Evolutionary conservation across 306 rosid genomes (phyloP).

Genomic region (Vigna hirtella): DNA sequence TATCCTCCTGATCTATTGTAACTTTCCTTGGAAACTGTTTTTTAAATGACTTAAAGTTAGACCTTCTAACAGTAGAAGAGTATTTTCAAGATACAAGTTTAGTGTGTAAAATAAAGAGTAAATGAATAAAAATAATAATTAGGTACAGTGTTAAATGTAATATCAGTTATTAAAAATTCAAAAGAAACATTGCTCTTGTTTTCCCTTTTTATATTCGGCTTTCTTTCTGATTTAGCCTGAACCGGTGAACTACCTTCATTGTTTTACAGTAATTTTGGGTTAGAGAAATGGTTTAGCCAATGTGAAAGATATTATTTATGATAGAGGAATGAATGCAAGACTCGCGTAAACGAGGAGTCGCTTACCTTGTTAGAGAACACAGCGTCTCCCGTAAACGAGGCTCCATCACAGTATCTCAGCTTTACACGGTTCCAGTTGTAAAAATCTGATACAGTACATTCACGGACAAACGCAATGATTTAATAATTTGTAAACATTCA

Average conservation of each 20-base stretch:
- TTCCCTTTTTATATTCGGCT: background rate
- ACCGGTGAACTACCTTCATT: background rate
- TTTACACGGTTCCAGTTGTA: slow-evolving; percentile 99
- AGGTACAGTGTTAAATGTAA: background rate
- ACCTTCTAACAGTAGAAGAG: background rate
- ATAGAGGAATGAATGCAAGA: background rate
- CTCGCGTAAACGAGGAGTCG: background rate
- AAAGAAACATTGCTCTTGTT: background rate
- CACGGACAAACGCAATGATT: slow-evolving; percentile 22
- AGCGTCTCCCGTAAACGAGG: slow-evolving; percentile 84
- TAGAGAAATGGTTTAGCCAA: background rate
- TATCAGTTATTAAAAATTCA: background rate
- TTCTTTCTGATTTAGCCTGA: background rate
- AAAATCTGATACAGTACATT: slow-evolving; percentile 69
- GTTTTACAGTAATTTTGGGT: background rate
- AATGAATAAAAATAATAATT: background rate
- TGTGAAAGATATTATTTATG: background rate
- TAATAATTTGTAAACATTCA: background rate
- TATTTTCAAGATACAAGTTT: background rate
- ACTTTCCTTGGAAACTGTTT: background rate
- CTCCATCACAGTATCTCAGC: slow-evolving; percentile 96
- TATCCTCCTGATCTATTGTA: background rate
- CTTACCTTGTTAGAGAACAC: slow-evolving; percentile 72
- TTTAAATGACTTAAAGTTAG: background rate
- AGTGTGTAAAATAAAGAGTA: background rate